phyloP scores from a whole-genome alignment of 78 protist genomes.

The Dictyostelium purpureum region DNA sequence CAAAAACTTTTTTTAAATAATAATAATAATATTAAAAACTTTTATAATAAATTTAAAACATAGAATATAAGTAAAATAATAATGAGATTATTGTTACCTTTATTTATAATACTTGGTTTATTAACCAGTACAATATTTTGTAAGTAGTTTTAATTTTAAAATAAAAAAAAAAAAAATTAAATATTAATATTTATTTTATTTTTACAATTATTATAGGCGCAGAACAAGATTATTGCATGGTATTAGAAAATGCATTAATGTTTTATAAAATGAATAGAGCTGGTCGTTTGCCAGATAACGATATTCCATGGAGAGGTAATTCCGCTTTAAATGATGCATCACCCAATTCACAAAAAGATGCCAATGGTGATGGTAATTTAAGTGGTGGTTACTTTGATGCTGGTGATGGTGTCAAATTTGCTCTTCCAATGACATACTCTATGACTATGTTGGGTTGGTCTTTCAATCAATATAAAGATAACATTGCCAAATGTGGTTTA shows the following conservation, averaged over 20 bases:
- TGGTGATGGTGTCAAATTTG: conserved; percentile 54
- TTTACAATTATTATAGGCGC: neutral
- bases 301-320: conserved; percentile 26
- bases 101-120: no score
- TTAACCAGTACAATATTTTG: no score
- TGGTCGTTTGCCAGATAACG: conserved; percentile 33
- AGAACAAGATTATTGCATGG: neutral
- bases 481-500: conserved; percentile 22
- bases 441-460: conserved; percentile 59
- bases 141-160: neutral
- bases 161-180: neutral
- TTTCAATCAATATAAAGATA: neutral
- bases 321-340: neutral
- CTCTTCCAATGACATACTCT: conserved; percentile 39
- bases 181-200: neutral
- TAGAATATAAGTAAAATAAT: neutral
- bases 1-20: neutral
- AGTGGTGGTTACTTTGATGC: conserved; percentile 37
- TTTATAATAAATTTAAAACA: neutral
- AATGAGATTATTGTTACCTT: no score
- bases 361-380: conserved; percentile 26
- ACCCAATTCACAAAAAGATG: neutral
- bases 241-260: conserved; percentile 16
- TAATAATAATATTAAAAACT: neutral
- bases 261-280: conserved; percentile 41